These are phyloP conservation scores for Ananas comosus DNA, from an alignment of 176 grass and related monocot species.

Conservation along the genomic window DNA sequence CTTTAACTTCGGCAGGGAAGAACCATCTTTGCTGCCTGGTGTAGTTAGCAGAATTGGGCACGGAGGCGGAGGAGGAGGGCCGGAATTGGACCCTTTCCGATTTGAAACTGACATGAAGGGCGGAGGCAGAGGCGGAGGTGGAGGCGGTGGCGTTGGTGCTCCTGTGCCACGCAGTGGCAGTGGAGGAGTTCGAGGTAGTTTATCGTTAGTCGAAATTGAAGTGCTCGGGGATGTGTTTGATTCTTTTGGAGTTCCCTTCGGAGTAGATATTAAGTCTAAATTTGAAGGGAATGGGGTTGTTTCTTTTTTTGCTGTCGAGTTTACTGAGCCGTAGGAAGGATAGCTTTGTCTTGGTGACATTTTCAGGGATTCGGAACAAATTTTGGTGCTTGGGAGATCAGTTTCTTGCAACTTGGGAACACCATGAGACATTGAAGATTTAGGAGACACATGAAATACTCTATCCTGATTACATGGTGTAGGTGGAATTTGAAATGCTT, in stretches of 20 bases:
- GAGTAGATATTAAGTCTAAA: background rate
- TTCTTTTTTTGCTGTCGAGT: background rate
- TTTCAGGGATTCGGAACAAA: slow-evolving; percentile 6
- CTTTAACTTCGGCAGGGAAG: slow-evolving; percentile 77
- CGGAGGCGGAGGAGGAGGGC: slow-evolving; percentile 19
- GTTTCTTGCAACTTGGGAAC: slow-evolving; percentile 4
- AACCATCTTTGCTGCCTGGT: slow-evolving; percentile 30
- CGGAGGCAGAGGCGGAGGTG: slow-evolving; percentile 31
- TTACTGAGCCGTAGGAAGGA: background rate
- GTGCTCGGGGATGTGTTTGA: background rate
- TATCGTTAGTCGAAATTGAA: background rate
- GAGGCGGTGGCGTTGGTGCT: slow-evolving; percentile 3
- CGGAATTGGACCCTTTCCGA: slow-evolving; percentile 25
- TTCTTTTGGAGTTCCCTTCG: background rate
- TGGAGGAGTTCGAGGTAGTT: background rate
- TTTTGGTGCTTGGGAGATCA: slow-evolving; percentile 5
- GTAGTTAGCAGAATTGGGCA: slow-evolving; percentile 23
- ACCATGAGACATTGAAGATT: slow-evolving; percentile 21
- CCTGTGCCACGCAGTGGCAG: background rate
- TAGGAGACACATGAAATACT: slow-evolving; percentile 4
- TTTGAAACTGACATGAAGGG: slow-evolving; percentile 11
- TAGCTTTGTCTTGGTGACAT: background rate
- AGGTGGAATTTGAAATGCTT: slow-evolving; percentile 15
- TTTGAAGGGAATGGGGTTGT: slow-evolving; percentile 9
- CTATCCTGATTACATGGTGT: slow-evolving; percentile 25